Base-by-base conservation (phyloP, 2,329 filamentous ascomycete species). In the Ophiocordyceps australis region DNA sequence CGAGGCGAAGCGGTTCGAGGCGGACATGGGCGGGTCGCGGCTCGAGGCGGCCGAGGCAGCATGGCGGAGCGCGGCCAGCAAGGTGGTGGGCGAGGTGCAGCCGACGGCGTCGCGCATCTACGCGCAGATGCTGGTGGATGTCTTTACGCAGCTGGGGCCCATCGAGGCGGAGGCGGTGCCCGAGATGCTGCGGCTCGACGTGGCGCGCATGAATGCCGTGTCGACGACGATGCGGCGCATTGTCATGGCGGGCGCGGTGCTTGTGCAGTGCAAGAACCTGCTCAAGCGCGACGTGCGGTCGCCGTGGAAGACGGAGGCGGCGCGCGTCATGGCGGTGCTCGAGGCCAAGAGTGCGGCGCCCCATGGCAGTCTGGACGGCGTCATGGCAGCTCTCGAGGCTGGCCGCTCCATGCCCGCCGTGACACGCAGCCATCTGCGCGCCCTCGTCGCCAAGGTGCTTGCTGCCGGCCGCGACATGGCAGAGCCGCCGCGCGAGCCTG, bases 191-290 rank as follows among this genome's bases (percentile, higher is more conserved):
- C 57, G 59, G 10, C 62, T 86, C 2, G 80, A 89, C 37, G 45
- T 57, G 21, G 63, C 60, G 27, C 74, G 79, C 11, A 65, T 81
- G 22, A 47, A 38, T 20, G 35, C 50, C 18, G 41, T 56, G 8
- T 55, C 52, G 0, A 41, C 34, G 13, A 49, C 38, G 35, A 39
- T 53, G 1, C 50, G 51, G 23, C 65, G 70, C 23, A 74, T 86
- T 37, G 66, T 79, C 14, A 77, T 76, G 2, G 66, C 76, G 4
- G 77, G 75, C 2, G 74, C 78, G 0, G 74, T 86, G 24, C 55
- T 85, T 16, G 54, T 86, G 10, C 81, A 82, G 26, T 76, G 74
- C 47, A 89, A 89, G 55, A 86, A 83, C 37, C 57, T 86, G 7
- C 62, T 89, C 17, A 85, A 83, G 50, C 70, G 80, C 11, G 79